Conservation (phyloP, 768 basidiomycete species). For the Mycena capillaripes region DNA sequence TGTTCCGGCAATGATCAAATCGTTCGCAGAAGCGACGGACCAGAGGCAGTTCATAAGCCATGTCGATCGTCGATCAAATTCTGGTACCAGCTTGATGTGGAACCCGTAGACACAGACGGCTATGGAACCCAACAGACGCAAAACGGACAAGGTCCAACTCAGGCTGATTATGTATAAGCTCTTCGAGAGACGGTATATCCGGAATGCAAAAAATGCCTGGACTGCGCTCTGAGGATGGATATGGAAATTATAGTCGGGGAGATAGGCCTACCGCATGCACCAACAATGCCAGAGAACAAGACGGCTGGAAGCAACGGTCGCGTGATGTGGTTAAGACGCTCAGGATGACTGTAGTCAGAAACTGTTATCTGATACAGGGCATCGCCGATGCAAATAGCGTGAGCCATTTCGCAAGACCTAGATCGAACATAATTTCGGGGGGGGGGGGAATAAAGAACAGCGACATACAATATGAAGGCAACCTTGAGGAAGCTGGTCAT, state of each 20-base stretch:
- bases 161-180: constrained; percentile 18
- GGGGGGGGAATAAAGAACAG: background rate
- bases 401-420: constrained; percentile 13
- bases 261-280: constrained; percentile 4
- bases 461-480: constrained; percentile 9
- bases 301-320: background rate
- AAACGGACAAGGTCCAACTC: constrained; percentile 17
- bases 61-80: background rate
- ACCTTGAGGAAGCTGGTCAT: background rate
- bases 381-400: constrained; percentile 6
- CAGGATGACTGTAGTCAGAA: constrained; percentile 2
- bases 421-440: background rate
- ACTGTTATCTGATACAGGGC: constrained; percentile 19
- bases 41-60: constrained; percentile 21
- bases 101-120: constrained; percentile 7
- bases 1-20: constrained; percentile 13
- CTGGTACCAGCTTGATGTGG: constrained; percentile 1
- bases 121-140: constrained; percentile 11
- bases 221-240: background rate
- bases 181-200: constrained; percentile 14
- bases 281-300: constrained; percentile 11
- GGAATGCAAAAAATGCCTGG: constrained; percentile 9
- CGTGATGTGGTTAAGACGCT: constrained; percentile 4
- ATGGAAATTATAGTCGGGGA: background rate
- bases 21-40: constrained; percentile 18